These are phyloP conservation scores for Babesia ovis DNA, from an alignment of 169 alveolate species.

Conservation along the genomic window DNA sequence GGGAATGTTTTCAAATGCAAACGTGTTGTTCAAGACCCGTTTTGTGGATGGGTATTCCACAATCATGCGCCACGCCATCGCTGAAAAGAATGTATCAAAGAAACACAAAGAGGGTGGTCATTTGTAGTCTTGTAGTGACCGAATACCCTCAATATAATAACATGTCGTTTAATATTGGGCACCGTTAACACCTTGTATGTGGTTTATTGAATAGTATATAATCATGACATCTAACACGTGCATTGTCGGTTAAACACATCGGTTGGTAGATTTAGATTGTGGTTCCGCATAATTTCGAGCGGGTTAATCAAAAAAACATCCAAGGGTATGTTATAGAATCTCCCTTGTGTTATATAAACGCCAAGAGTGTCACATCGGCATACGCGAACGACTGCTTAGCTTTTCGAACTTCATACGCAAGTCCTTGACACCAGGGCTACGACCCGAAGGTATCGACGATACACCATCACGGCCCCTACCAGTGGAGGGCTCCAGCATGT, in stretches of 20 bases:
- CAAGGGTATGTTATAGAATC: too few species aligned
- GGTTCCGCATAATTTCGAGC: too few species aligned
- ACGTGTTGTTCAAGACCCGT: conserved; percentile 92
- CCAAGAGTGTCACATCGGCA: background rate
- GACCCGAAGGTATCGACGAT: background rate
- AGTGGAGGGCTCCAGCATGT: background rate
- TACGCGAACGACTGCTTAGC: conserved; percentile 1
- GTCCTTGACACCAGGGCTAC: conserved; percentile 17
- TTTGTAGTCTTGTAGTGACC: background rate
- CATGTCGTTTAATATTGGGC: too few species aligned
- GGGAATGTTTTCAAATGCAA: conserved; percentile 98
- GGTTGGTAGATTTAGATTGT: too few species aligned
- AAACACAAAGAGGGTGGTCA: conserved; percentile 24
- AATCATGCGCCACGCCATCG: conserved; percentile 72
- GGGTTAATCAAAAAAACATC: too few species aligned
- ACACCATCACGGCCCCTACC: background rate
- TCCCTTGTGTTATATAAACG: too few species aligned
- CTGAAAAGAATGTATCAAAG: conserved; percentile 24
- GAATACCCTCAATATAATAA: too few species aligned
- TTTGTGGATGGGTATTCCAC: conserved; percentile 90
- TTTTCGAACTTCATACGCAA: conserved; percentile 39
- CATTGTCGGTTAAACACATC: too few species aligned
- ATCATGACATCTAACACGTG: too few species aligned
- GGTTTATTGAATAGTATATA: too few species aligned
- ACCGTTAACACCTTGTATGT: too few species aligned